Conservation (phyloP, 495 filamentous ascomycete genomes). For the Tuber microsphaerosporum region DNA sequence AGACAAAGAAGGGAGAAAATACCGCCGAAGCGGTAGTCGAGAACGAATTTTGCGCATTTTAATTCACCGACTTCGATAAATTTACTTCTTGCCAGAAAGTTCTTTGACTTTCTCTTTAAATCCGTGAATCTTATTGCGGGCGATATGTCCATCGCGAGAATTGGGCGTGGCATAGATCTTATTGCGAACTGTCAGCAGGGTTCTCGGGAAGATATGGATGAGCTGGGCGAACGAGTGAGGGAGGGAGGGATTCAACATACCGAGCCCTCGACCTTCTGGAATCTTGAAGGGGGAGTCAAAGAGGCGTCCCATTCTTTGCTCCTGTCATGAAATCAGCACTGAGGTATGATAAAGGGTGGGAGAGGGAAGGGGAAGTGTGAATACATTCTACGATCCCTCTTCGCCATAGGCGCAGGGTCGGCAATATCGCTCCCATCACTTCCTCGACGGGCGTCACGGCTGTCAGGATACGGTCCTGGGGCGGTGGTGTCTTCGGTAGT, state of each 20-base stretch:
- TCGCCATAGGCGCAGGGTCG: slow-evolving; percentile 5
- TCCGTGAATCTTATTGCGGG: slow-evolving; percentile 39
- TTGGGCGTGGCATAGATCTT: slow-evolving; percentile 39
- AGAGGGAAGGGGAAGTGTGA: background rate
- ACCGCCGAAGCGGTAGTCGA: background rate
- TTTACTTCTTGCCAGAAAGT: slow-evolving; percentile 34
- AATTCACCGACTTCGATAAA: background rate
- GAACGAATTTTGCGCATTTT: background rate
- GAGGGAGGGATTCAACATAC: slow-evolving; percentile 17
- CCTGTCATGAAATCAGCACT: slow-evolving; percentile 16
- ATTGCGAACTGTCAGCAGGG: background rate
- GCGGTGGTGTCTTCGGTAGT: slow-evolving; percentile 17
- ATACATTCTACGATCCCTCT: slow-evolving; percentile 31
- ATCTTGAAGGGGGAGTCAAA: slow-evolving; percentile 35
- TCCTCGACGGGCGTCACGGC: slow-evolving; percentile 22
- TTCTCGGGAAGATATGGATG: background rate
- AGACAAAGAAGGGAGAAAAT: background rate
- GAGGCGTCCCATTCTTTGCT: slow-evolving; percentile 40
- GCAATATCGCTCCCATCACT: slow-evolving; percentile 24
- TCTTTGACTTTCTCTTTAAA: slow-evolving; percentile 41
- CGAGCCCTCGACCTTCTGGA: slow-evolving; percentile 35
- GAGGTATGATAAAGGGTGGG: background rate
- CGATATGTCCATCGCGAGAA: slow-evolving; percentile 38
- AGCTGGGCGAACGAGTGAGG: background rate
- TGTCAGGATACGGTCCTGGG: slow-evolving; percentile 10